These are phyloP conservation scores for Solanum hybrid DNA, from an alignment of 305 asterid species.

Conservation along the genomic window DNA sequence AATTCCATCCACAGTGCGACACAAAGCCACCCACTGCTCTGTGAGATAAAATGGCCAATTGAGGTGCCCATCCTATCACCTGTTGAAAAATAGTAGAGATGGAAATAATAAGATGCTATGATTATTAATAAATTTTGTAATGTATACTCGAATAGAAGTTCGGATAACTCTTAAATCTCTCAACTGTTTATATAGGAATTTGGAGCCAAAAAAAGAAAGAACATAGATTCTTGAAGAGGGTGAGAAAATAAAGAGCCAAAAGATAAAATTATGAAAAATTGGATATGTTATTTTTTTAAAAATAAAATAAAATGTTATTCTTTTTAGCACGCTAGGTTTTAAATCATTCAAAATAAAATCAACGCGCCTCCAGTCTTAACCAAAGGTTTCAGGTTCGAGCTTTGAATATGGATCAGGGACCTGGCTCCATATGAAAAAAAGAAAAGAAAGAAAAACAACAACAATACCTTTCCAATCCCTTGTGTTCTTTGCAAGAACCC, in stretches of 20 bases:
- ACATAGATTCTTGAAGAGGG: background rate
- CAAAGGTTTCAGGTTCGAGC: background rate
- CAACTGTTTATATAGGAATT: background rate
- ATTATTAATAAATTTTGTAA: background rate
- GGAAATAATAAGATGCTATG: background rate
- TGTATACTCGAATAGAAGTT: background rate
- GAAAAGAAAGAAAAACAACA: background rate
- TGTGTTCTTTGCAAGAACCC: conserved; percentile 34
- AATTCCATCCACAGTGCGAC: conserved; percentile 50
- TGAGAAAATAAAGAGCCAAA: background rate
- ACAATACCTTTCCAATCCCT: conserved; percentile 24
- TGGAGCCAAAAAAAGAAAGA: background rate
- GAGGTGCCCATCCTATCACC: conserved; percentile 56
- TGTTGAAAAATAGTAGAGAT: background rate
- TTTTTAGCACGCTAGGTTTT: background rate
- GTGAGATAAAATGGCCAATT: conserved; percentile 37
- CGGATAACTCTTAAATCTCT: background rate
- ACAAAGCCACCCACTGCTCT: conserved; percentile 46
- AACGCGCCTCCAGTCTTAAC: background rate
- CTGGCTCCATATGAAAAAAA: background rate
- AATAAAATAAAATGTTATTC: background rate
- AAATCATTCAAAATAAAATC: background rate
- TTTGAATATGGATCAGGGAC: background rate
- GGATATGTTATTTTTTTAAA: background rate
- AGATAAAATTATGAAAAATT: background rate